phyloP scores from a whole-genome alignment of 2,329 filamentous ascomycete species.

The Colletotrichum sidae region DNA sequence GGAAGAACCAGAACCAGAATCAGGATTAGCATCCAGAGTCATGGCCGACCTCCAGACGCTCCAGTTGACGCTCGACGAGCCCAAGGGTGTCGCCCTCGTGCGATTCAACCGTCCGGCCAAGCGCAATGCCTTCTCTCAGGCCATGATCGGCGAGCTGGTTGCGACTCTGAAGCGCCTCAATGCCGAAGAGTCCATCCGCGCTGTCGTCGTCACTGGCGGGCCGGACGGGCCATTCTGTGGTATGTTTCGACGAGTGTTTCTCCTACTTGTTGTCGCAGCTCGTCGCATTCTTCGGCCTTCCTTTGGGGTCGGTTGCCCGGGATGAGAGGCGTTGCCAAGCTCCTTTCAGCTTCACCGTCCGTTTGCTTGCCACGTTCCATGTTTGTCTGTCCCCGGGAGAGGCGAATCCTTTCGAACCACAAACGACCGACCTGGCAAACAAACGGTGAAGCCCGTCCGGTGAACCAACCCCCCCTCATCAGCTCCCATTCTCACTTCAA shows the following conservation, averaged over 20 bases:
- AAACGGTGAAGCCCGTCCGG: no score
- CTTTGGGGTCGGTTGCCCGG: no score
- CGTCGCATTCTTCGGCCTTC: not conserved
- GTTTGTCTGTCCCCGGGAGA: no score
- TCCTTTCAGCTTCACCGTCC: no score
- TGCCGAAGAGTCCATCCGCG: conserved; percentile 43
- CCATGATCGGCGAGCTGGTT: conserved; percentile 60
- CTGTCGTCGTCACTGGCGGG: conserved; percentile 52
- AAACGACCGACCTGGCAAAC: no score
- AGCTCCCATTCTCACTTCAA: no score
- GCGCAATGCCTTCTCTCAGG: conserved; percentile 67
- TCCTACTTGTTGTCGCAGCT: not conserved
- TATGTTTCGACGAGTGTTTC: conserved; percentile 38
- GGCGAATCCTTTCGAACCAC: no score
- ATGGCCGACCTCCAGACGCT: conserved; percentile 36
- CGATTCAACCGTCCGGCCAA: conserved; percentile 61
- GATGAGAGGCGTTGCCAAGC: no score
- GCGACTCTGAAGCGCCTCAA: conserved; percentile 35
- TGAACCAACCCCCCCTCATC: no score
- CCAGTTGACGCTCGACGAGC: conserved; percentile 24
- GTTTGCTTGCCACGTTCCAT: no score
- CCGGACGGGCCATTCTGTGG: conserved; percentile 50
- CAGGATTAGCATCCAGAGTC: not conserved
- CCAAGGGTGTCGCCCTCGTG: conserved; percentile 33
- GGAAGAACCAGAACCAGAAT: no score